Percentiles rank a stretch among this genome's conserved stretches.
phyloP scores from a whole-genome alignment of 129 eudicot species.

The Escallonia rubra region DNA sequence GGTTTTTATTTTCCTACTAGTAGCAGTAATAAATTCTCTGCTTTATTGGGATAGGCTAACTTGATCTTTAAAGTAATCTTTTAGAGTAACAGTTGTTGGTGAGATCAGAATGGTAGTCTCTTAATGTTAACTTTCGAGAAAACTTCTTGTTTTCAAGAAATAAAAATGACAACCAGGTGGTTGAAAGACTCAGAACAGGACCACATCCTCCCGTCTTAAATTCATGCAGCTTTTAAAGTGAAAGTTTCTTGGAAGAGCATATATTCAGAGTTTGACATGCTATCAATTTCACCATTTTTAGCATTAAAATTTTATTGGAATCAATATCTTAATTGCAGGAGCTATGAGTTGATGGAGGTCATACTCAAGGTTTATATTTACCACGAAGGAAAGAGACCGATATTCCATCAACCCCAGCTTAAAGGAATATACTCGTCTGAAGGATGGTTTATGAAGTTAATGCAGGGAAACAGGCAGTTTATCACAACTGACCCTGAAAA shows the following conservation, averaged over 20 bases:
- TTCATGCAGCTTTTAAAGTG: too few relatives aligned
- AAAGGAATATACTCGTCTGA: conserved; percentile 90
- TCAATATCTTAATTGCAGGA: conserved; percentile 37
- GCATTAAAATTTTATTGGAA: neutral
- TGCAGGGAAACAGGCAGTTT: conserved; percentile 60
- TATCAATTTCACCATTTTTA: neutral
- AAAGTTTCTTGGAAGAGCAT: neutral
- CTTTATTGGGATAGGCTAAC: too few relatives aligned
- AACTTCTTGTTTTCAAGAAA: too few relatives aligned
- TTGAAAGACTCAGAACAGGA: too few relatives aligned
- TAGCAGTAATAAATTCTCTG: too few relatives aligned
- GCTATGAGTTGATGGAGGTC: conserved; percentile 88
- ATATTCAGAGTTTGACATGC: neutral
- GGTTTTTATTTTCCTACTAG: too few relatives aligned
- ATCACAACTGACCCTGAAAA: conserved; percentile 73
- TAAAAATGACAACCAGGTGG: too few relatives aligned
- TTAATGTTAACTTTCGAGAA: too few relatives aligned
- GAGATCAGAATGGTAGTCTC: too few relatives aligned
- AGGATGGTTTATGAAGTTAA: conserved; percentile 94
- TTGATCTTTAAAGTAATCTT: too few relatives aligned
- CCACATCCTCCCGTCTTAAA: too few relatives aligned
- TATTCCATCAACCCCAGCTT: conserved; percentile 67
- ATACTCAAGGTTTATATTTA: conserved; percentile 80
- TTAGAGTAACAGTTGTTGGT: too few relatives aligned
- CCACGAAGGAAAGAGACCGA: conserved; percentile 71